Evolutionary conservation across 176 grass and related monocot genomes (phyloP), one percentile per base, ranked within the genome.

Genomic region (Oryza brachyantha): DNA sequence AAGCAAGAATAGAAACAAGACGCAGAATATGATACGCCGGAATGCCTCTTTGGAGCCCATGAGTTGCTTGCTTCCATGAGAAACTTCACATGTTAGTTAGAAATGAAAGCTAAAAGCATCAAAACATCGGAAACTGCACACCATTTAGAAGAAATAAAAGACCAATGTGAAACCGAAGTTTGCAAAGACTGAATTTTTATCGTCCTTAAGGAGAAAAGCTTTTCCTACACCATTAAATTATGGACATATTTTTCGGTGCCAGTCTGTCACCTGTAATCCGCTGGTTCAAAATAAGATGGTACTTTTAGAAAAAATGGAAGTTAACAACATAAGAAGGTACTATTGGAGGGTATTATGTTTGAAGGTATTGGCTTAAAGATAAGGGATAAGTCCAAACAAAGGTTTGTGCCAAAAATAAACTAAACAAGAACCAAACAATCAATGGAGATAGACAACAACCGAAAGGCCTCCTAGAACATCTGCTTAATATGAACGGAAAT

Each of bases 21-120:
- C 3, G 21, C 38, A 68, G 25, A 83, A 61, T 61, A 83, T 46
- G 50, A 68, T 21, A 25, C 2, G 3, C 29, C 13, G 5, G 24
- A 28, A 40, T 32, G 27, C 39, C 74, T 73, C 39, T 78, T 88
- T 84, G 75, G 52, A 50, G 67, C 32, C 86, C 86, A 88, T 88
- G 16, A 5, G 21, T 55, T 55, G 19, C 21, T 55, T 9, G 11
- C 38, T 61, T 68, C 35, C 54, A 50, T 37, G 48, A 83, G 55
- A 58, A 26, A 54, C 48, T 63, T 24, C 5, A 62, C 31, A 58
- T 58, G 37, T 7, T 19, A 34, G 6, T 24, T 5, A 34, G 54
- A 17, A 48, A 48, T 5, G 14, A 19, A 48, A 48, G 45, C 14
- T 17, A 17, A 0, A 48, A 48, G 17, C 14, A 48, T 5, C 16